Base-by-base conservation (phyloP, 2,329 filamentous ascomycete species). In the Calonectria hawksworthii region DNA sequence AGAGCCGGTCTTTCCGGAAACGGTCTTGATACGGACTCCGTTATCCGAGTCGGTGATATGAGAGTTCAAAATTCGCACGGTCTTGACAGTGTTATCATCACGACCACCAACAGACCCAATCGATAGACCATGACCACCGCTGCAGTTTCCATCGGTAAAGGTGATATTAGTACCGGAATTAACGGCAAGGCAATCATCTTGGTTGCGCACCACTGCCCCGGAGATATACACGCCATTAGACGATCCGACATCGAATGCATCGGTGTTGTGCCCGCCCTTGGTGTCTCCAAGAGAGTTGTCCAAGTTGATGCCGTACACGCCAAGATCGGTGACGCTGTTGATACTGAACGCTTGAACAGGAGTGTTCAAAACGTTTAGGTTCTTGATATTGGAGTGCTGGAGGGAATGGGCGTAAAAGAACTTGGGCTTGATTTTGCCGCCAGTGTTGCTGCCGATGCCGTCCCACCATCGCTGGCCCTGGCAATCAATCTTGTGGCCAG, bases 401-500 rank as follows among this genome's bases (percentile, higher is more conserved):
- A 87, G 77, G 8, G 81, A 82, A 75, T 87, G 86, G 54, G 88
- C 89, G 44, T 84, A 86, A 85, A 91, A 90, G 85, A 91, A 86
- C 86, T 93, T 91, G 76, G 92, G 92, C 88, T 94, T 93, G 30
- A 83, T 90, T 84, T 88, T 89, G 81, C 61, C 61, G 11, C 92
- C 92, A 34, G 91, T 90, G 80, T 91, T 92, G 80, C 83, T 82
- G 44, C 92, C 92, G 83, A 92, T 78, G 68, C 87, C 86, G 78
- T 94, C 92, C 92, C 92, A 94, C 89, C 89, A 93, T 36, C 85
- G 82, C 13, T 86, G 80, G 44, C 92, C 91, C 50, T 90, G 86
- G 70, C 90, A 90, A 78, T 94, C 86, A 67, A 94, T 88, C 23
- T 74, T 86, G 86, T 78, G 75, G 9, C 76, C 92, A 1, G 84